Base-by-base conservation (phyloP, 1,284 basidiomycete species). In the Vanrija sp. region DNA sequence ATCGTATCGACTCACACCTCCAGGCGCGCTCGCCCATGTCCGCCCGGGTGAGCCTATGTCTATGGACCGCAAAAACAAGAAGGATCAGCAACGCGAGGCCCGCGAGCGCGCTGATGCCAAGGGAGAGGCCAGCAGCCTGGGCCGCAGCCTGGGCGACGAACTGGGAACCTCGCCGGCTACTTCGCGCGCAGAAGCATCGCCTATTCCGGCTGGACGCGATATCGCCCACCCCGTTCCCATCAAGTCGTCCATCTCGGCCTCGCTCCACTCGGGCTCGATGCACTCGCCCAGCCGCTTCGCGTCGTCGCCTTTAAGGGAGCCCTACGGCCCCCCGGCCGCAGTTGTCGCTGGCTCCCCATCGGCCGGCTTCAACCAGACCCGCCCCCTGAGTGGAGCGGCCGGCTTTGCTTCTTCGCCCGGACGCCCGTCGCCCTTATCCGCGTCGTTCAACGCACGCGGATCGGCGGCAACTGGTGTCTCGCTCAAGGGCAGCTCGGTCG, bases 21-120 rank as follows among this genome's bases (percentile, higher is more conserved):
- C 58, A 78, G 75, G 76, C 66, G 91, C 92, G 5, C 83, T 94
- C 34, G 93, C 93, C 1, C 95, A 98, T 72, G 82, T 98, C 51
- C 81, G 95, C 4, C 94, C 94, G 3, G 95, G 94, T 5, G 94
- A 98, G 78, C 87, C 84, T 63, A 76, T 93, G 85, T 84, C 88
- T 12, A 96, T 97, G 91, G 95, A 98, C 74, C 81, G 94, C 63
- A 95, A 96, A 81, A 98, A 98, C 79, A 98, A 98, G 82, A 92
- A 95, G 69, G 89, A 90, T 10, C 91, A 92, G 1, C 94, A 97
- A 69, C 80, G 83, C 43, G 86, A 83, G 23, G 78, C 81, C 6
- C 63, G 68, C 15, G 71, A 70, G 42, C 46, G 58, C 14, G 52
- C 58, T 40, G 62, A 60, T 21, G 49, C 29, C 18, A 38, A 47